phyloP scores from a whole-genome alignment of 345 rosid species.

The Aquilaria yunnanensis region DNA sequence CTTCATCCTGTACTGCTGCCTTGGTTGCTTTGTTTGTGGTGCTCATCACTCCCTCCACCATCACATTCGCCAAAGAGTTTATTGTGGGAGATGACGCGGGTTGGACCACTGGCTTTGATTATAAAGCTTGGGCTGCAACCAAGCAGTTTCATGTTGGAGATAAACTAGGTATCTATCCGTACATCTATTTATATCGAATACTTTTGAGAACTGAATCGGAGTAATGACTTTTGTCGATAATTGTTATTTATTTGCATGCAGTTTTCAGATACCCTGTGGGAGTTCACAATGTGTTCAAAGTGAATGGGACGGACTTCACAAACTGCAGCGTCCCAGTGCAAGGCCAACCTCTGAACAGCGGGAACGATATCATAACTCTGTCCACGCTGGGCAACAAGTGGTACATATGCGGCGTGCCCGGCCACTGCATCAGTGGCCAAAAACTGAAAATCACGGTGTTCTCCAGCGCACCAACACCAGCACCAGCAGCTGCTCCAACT shows the following conservation, averaged over 20 bases:
- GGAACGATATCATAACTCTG: conserved; percentile 33
- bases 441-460: conserved; percentile 31
- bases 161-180: conserved; percentile 18
- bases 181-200: background rate
- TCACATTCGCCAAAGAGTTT: conserved; percentile 19
- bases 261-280: conserved; percentile 25
- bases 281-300: conserved; percentile 30
- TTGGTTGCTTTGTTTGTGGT: no score
- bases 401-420: conserved; percentile 34
- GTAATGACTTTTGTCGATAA: background rate
- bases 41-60: conserved; percentile 2
- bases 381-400: conserved; percentile 27
- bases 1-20: no score
- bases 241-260: conserved; percentile 3
- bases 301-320: conserved; percentile 21
- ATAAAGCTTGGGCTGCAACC: conserved; percentile 26
- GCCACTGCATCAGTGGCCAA: conserved; percentile 24
- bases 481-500: no score
- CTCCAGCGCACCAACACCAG: no score
- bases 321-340: conserved; percentile 15
- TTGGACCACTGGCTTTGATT: conserved; percentile 20
- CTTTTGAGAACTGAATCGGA: background rate
- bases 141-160: conserved; percentile 29
- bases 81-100: conserved; percentile 26
- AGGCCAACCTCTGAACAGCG: conserved; percentile 6